These are phyloP conservation scores for Talaromyces verruculosus DNA, from an alignment of 2,329 filamentous ascomycete genomes.

Conservation along the genomic window DNA sequence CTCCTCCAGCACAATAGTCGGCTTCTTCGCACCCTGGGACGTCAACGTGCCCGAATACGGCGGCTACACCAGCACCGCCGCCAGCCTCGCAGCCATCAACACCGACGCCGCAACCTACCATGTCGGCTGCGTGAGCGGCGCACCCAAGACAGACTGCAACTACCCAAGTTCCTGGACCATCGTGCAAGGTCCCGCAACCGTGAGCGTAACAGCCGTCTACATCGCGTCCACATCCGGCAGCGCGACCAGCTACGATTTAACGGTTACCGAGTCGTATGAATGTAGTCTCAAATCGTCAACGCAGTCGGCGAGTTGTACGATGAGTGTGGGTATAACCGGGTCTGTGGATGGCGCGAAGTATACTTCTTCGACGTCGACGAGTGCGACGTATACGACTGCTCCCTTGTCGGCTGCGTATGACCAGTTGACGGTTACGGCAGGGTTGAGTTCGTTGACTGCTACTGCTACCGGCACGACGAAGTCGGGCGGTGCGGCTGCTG, in stretches of 20 bases:
- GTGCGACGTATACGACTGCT: constrained; percentile 10
- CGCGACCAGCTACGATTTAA: constrained; percentile 22
- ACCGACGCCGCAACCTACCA: constrained; percentile 28
- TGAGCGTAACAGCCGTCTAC: constrained; percentile 26
- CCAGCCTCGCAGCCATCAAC: constrained; percentile 28
- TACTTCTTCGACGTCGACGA: constrained; percentile 9
- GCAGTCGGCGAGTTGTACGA: constrained; percentile 25
- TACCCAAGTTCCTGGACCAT: constrained; percentile 27
- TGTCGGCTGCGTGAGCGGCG: constrained; percentile 26
- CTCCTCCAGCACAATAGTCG: constrained; percentile 19
- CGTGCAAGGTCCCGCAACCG: constrained; percentile 28
- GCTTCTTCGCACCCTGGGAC: constrained; percentile 23
- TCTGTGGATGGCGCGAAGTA: constrained; percentile 7
- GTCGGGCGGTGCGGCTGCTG: constrained; percentile 25
- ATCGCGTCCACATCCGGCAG: constrained; percentile 22
- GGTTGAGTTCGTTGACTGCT: constrained; percentile 25
- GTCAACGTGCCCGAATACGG: constrained; percentile 2
- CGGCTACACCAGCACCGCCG: constrained; percentile 26
- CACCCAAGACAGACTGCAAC: constrained; percentile 29
- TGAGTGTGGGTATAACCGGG: constrained; percentile 23
- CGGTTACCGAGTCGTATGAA: constrained; percentile 24
- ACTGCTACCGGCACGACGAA: constrained; percentile 22
- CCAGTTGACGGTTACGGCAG: constrained; percentile 26
- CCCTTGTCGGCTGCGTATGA: constrained; percentile 14
- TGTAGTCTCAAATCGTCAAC: constrained; percentile 25